These are phyloP conservation scores for Diospyros kaki DNA, from an alignment of 148 eudicot genomes.

Conservation along the genomic window DNA sequence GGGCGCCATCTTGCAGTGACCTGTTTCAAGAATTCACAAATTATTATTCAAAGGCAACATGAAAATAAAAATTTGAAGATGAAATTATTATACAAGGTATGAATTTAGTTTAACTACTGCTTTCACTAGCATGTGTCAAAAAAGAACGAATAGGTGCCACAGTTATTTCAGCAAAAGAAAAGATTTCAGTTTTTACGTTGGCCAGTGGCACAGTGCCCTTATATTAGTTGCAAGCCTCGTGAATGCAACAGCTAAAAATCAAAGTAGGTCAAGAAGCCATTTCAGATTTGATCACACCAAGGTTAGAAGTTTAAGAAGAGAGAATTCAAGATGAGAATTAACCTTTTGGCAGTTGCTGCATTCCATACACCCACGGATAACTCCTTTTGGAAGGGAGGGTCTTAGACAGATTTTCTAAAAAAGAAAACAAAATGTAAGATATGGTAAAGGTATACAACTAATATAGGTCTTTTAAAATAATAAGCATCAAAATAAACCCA, in stretches of 20 bases:
- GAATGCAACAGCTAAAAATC: not conserved
- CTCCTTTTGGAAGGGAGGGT: slow-evolving; percentile 74
- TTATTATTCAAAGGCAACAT: not conserved
- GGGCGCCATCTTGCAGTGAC: slow-evolving; percentile 90
- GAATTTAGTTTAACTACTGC: not conserved
- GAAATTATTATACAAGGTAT: not conserved
- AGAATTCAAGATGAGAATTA: slow-evolving; percentile 10
- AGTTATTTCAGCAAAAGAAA: not conserved
- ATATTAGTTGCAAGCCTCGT: not conserved
- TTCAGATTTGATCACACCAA: not conserved
- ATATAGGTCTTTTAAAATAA: not conserved
- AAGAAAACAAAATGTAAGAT: slow-evolving; percentile 12
- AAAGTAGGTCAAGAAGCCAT: slow-evolving; percentile 1
- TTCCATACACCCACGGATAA: slow-evolving; percentile 76
- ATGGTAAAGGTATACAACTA: not conserved
- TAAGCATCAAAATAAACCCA: not conserved
- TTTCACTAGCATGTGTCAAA: not conserved
- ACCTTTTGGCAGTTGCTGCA: slow-evolving; percentile 93
- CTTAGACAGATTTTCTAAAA: slow-evolving; percentile 46
- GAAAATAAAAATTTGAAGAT: slow-evolving; percentile 1
- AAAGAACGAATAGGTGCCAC: not conserved
- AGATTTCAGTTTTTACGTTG: not conserved
- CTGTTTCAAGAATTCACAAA: slow-evolving; percentile 30
- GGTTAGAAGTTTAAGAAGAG: not conserved
- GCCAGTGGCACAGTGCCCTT: not conserved